These are phyloP conservation scores for Tylopilus orsonianus DNA, from an alignment of 1,284 basidiomycete genomes.

Conservation along the genomic window DNA sequence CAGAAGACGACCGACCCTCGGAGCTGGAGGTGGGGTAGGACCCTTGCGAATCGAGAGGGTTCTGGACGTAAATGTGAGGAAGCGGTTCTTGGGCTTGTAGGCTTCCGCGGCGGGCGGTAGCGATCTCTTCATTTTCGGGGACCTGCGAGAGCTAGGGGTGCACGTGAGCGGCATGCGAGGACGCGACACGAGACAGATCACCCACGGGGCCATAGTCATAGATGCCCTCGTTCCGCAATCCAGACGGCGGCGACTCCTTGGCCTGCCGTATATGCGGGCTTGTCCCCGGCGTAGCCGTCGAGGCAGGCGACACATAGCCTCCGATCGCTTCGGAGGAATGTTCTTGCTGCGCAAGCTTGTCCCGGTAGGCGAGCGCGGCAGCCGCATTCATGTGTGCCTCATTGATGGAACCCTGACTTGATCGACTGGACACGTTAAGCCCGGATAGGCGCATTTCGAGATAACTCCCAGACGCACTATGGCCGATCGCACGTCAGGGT, in stretches of 20 bases:
- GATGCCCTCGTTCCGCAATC: slow-evolving; percentile 26
- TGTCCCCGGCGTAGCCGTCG: slow-evolving; percentile 44
- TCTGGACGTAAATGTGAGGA: slow-evolving; percentile 24
- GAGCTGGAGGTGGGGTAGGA: slow-evolving; percentile 22
- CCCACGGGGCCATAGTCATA: slow-evolving; percentile 30
- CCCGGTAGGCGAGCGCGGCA: slow-evolving; percentile 26
- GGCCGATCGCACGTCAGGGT: slow-evolving; percentile 25
- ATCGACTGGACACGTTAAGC: slow-evolving; percentile 43
- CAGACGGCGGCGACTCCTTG: slow-evolving; percentile 31
- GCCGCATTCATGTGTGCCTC: slow-evolving; percentile 27
- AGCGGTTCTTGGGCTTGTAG: slow-evolving; percentile 24
- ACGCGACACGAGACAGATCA: background rate
- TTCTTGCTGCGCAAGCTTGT: slow-evolving; percentile 22
- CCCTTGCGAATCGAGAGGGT: slow-evolving; percentile 12
- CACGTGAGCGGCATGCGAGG: background rate
- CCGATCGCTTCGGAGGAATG: slow-evolving; percentile 18
- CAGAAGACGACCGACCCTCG: slow-evolving; percentile 14
- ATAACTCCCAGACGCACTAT: slow-evolving; percentile 37
- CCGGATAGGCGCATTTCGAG: slow-evolving; percentile 46
- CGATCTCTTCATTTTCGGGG: slow-evolving; percentile 27
- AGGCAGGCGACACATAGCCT: slow-evolving; percentile 39
- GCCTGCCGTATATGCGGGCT: slow-evolving; percentile 36
- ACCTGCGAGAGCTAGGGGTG: slow-evolving; percentile 27
- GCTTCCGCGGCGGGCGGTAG: slow-evolving; percentile 26
- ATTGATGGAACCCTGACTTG: slow-evolving; percentile 31